Evolutionary conservation across 345 rosid species (phyloP).

Genomic region (Corchorus olitorius): DNA sequence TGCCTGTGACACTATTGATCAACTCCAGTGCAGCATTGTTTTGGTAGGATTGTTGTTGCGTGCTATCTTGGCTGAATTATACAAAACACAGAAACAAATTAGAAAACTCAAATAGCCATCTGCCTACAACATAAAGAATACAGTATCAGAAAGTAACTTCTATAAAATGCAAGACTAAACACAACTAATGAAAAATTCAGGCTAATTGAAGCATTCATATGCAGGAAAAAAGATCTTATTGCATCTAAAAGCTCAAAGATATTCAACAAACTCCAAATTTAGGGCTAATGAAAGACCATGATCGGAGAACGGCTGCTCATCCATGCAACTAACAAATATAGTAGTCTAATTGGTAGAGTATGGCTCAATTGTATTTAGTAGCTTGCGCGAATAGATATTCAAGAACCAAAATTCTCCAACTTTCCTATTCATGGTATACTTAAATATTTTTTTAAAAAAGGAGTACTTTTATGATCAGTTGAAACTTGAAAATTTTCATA

Average conservation of each 20-base stretch:
- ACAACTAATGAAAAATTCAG: neutral
- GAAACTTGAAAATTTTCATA: slow-evolving; percentile 1
- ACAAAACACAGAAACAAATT: slow-evolving; percentile 3
- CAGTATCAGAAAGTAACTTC: neutral
- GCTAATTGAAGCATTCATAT: neutral
- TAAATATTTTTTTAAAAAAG: too few species aligned
- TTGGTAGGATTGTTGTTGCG: slow-evolving; percentile 60
- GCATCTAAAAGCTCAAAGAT: neutral
- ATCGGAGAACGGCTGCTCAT: neutral
- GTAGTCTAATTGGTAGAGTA: neutral
- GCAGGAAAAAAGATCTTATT: neutral
- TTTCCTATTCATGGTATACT: neutral
- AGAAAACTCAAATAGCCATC: neutral
- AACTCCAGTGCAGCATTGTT: slow-evolving; percentile 83
- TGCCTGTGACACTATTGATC: slow-evolving; percentile 78
- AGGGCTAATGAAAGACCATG: neutral
- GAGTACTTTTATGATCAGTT: neutral
- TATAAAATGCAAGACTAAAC: neutral
- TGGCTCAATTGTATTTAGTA: neutral
- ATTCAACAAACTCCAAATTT: neutral
- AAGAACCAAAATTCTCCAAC: neutral
- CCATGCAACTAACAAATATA: slow-evolving; percentile 7
- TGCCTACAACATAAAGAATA: neutral
- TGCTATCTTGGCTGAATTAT: slow-evolving; percentile 64
- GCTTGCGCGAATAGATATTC: neutral